Base-by-base conservation (phyloP, 805 yeast genomes). In the Cyberlindnera maritima region DNA sequence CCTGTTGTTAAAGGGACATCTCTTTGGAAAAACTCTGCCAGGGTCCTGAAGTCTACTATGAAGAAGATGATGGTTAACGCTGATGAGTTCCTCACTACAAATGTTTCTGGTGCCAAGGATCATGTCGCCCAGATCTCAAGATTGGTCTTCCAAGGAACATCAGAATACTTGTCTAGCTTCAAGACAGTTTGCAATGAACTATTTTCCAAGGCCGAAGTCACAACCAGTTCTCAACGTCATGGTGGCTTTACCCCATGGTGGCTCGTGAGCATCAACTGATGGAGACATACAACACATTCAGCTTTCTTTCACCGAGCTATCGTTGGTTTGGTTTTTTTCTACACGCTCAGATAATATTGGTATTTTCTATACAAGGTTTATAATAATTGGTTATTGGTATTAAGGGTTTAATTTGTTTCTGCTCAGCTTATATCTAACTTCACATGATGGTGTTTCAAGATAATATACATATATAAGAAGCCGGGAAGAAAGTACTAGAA, bases 101-200 rank as follows among this genome's bases (percentile, higher is more conserved):
- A 39, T 3, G n/a, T 41, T 3, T 28, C 21, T 4, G 13, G 32
- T 18, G 25, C 32, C n/a, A 31, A 17, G 7, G 13, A 21, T 19
- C 41, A 47, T 17, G 23, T 50, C 19, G 28, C 18, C 2, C 39
- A 33, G 4, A 39, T 52, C n/a, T 47, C 57, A 2, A 48, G 37
- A 18, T 18, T 45, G 17, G 37, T 55, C 2, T 49, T 52, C 47
- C 36, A 28, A 23, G 54, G 47, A 13, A 44, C 53, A 1, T 38
- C 32, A 14, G n/a, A 25, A 3, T 41, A 46, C 9, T 11, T 47
- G 1, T 12, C 21, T 3, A 26, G 38, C 7, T 18, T 50, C 13
- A 39, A 25, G n/a, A n/a, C 17, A 7, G 26, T 28, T 4, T 39
- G 39, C 15, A 11, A 18, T 5, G 46, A 47, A 10, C 19, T 29